Conservation (phyloP, 2,329 filamentous ascomycete species). For the Exophiala alcalophila region DNA sequence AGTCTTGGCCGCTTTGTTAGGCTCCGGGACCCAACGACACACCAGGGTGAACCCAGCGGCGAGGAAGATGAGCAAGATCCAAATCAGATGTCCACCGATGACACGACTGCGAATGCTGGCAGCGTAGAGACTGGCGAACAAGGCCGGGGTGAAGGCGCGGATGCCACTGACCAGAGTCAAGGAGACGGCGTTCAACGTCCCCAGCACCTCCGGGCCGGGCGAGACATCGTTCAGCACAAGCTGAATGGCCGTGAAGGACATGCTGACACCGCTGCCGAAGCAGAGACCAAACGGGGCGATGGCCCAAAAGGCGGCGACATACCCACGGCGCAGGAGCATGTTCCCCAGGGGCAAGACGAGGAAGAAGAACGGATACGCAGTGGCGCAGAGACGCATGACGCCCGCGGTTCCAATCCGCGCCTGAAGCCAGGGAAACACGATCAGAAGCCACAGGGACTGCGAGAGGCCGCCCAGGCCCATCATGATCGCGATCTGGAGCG, state of each 20-base stretch:
- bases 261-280: conserved; percentile 62
- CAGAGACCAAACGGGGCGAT: conserved; percentile 45
- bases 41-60: conserved; percentile 37
- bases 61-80: conserved; percentile 54
- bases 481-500: conserved; percentile 63
- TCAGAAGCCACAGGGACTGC: conserved; percentile 69
- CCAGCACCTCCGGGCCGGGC: conserved; percentile 62
- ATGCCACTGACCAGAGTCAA: conserved; percentile 61
- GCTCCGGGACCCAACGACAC: conserved; percentile 17
- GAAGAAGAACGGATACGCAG: conserved; percentile 65
- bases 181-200: conserved; percentile 67
- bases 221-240: conserved; percentile 72
- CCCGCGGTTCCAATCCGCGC: conserved; percentile 63
- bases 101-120: conserved; percentile 61
- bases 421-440: conserved; percentile 68
- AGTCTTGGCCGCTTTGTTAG: too few relatives aligned
- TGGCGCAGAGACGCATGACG: conserved; percentile 58
- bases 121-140: conserved; percentile 67
- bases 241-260: conserved; percentile 67
- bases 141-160: conserved; percentile 63
- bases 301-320: conserved; percentile 57
- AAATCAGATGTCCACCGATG: conserved; percentile 63
- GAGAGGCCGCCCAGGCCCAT: conserved; percentile 62
- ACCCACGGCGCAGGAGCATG: conserved; percentile 52
- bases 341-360: conserved; percentile 54